A percentile compares a stretch with the other conserved stretches of the same genome.
Evolutionary conservation across 1,284 basidiomycete species (phyloP).

Genomic region (Cryptococcus sp.): DNA sequence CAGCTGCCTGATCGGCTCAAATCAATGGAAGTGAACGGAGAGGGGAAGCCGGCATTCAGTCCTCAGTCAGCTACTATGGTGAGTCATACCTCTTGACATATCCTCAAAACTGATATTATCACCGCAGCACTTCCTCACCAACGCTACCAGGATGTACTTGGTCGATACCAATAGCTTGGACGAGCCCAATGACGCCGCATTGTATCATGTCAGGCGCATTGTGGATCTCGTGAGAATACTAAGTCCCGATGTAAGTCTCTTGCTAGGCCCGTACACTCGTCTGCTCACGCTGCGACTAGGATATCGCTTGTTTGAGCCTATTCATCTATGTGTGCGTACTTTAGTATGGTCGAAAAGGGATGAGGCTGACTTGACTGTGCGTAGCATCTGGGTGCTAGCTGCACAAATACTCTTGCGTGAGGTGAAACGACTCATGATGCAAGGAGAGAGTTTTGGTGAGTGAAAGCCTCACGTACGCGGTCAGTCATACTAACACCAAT

Average conservation of each 20-base stretch:
- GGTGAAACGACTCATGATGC: conserved; percentile 8
- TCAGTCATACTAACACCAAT: too few species aligned
- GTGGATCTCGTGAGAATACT: conserved; percentile 17
- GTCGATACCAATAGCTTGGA: conserved; percentile 15
- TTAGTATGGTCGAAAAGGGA: not conserved
- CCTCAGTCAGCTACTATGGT: conserved; percentile 7
- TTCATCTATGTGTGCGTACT: conserved; percentile 10
- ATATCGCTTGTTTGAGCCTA: not conserved
- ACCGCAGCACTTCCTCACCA: conserved; percentile 16
- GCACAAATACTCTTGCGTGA: conserved; percentile 13
- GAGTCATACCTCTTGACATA: not conserved
- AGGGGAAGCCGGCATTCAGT: not conserved
- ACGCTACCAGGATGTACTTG: conserved; percentile 16
- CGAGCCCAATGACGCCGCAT: conserved; percentile 17
- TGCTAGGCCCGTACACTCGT: not conserved
- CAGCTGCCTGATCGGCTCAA: conserved; percentile 6
- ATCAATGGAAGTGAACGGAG: not conserved
- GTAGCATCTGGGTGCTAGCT: conserved; percentile 15
- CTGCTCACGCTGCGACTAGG: not conserved
- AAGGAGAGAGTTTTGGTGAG: conserved; percentile 16
- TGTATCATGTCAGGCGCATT: conserved; percentile 16
- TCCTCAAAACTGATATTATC: not conserved
- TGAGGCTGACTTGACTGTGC: not conserved
- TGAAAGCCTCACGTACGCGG: not conserved
- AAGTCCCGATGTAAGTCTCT: conserved; percentile 2